Evolutionary conservation across 108 stramenopile genomes (phyloP), one percentile per base, ranked within the genome.

Genomic region (Epithemia pelagica): DNA sequence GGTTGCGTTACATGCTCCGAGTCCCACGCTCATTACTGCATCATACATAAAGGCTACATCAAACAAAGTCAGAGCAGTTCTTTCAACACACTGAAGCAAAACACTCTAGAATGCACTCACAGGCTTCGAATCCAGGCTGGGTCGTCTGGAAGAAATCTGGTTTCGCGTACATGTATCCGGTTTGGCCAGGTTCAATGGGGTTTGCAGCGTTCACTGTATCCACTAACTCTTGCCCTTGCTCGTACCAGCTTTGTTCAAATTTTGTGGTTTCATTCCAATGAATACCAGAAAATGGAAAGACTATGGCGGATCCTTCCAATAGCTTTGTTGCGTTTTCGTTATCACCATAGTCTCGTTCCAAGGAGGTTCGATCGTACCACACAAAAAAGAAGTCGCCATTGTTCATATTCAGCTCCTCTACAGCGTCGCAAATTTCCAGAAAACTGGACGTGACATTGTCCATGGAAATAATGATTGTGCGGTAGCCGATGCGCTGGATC

Each of bases 371-470:
- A 7, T 22, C 24, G 25, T n/a, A 23, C 21, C 32, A 24, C 23
- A 65, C 7, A 30, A 21, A 65, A 32, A 65, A n/a, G 64, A 22
- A 27, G 27, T 67, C 66, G 19, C 66, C 58, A 46, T 59, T 59
- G 66, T 27, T 19, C 58, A 67, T 58, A 2, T 58, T 60, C 19
- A 67, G 58, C 58, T 67, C 27, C 26, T 63, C 58, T 15, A 60
- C 66, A 2, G 66, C 66, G 21, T 62, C 58, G 19, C 61, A 61
- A 28, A 67, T 30, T 32, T 46, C 22, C 10, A 10, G 28, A 19
- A 67, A 22, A 22, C 59, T 58, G 7, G 3, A 5, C n/a, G 3
- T 19, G 10, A 22, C 18, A 23, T 63, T 30, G 8, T 58, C 57
- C 30, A 67, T 22, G 23, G 37, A 5, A 24, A 46, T 25, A 18